These are phyloP conservation scores for Alternaria novae-zelandiae DNA, from an alignment of 2,329 filamentous ascomycete species.

Conservation along the genomic window DNA sequence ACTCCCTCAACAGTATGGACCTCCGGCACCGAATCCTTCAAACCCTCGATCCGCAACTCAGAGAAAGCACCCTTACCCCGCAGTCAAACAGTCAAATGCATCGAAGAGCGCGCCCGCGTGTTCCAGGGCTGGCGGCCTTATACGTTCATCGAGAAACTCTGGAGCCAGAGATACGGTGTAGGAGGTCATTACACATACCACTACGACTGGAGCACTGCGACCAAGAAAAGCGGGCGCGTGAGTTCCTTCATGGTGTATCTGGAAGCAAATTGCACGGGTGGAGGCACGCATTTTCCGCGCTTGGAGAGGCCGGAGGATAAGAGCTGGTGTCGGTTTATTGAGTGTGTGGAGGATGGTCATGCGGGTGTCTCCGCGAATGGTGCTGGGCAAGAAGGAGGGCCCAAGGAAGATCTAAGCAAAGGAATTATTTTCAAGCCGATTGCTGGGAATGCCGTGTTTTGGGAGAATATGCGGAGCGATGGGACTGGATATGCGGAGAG, in stretches of 20 bases:
- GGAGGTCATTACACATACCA: slow-evolving; percentile 66
- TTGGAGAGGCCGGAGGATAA: slow-evolving; percentile 52
- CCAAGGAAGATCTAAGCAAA: slow-evolving; percentile 25
- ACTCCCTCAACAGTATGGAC: slow-evolving; percentile 62
- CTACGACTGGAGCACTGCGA: slow-evolving; percentile 59
- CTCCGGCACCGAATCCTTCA: slow-evolving; percentile 54
- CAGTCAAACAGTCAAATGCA: slow-evolving; percentile 60
- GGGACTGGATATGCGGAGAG: slow-evolving; percentile 64
- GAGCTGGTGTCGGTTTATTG: slow-evolving; percentile 64
- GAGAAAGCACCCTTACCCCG: slow-evolving; percentile 54
- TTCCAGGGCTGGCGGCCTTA: slow-evolving; percentile 67
- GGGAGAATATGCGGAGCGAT: slow-evolving; percentile 65
- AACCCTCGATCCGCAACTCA: slow-evolving; percentile 59
- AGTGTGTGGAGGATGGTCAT: slow-evolving; percentile 52
- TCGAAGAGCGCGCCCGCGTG: slow-evolving; percentile 63
- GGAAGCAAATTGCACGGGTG: slow-evolving; percentile 58
- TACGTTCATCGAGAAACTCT: slow-evolving; percentile 66
- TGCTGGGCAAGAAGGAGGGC: background rate
- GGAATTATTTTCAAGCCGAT: slow-evolving; percentile 66
- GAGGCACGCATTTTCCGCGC: slow-evolving; percentile 67
- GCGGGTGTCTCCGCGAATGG: background rate
- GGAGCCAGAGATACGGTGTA: slow-evolving; percentile 65
- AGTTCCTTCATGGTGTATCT: slow-evolving; percentile 70
- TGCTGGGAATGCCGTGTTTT: slow-evolving; percentile 66
- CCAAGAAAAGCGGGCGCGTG: slow-evolving; percentile 50